These are phyloP conservation scores for Penicillium sp. DNA, from an alignment of 2,329 filamentous ascomycete species.

Conservation along the genomic window DNA sequence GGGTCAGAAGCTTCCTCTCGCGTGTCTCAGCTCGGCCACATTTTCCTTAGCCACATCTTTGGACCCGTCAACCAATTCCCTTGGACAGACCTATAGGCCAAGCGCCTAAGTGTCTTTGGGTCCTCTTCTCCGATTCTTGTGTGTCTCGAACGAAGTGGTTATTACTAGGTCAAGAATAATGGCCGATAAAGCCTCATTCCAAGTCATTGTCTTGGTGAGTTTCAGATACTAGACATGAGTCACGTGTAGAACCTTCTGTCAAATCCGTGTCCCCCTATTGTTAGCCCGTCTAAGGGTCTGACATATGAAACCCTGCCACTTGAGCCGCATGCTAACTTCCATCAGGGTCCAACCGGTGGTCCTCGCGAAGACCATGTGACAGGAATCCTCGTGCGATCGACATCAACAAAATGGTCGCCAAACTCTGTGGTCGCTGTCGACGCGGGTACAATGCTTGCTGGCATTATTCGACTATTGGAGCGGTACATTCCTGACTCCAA, in stretches of 20 bases:
- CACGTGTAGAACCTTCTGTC: conserved; percentile 5
- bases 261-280: not conserved
- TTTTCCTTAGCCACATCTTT: conserved; percentile 3
- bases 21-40: not conserved
- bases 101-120: not conserved
- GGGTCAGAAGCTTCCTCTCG: conserved; percentile 2
- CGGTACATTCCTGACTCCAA: conserved; percentile 23
- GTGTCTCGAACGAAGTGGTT: conserved; percentile 5
- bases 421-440: conserved; percentile 88
- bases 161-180: conserved; percentile 8
- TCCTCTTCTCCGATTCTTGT: not conserved
- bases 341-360: conserved; percentile 79
- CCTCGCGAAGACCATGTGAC: conserved; percentile 87
- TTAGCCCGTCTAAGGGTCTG: conserved; percentile 11
- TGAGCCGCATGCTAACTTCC: conserved; percentile 25
- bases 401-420: conserved; percentile 70
- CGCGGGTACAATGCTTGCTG: conserved; percentile 80
- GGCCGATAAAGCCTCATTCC: conserved; percentile 50
- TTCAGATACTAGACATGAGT: conserved; percentile 1
- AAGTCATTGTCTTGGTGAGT: conserved; percentile 71
- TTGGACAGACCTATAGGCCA: not conserved
- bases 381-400: conserved; percentile 79
- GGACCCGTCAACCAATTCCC: not conserved
- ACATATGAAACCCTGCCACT: conserved; percentile 12
- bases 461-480: conserved; percentile 75